A percentile compares a stretch with the other conserved stretches of the same genome.
Evolutionary conservation across 192 early-diverging fungal genomes (phyloP).

Genomic region (Chytriomyces sp.): DNA sequence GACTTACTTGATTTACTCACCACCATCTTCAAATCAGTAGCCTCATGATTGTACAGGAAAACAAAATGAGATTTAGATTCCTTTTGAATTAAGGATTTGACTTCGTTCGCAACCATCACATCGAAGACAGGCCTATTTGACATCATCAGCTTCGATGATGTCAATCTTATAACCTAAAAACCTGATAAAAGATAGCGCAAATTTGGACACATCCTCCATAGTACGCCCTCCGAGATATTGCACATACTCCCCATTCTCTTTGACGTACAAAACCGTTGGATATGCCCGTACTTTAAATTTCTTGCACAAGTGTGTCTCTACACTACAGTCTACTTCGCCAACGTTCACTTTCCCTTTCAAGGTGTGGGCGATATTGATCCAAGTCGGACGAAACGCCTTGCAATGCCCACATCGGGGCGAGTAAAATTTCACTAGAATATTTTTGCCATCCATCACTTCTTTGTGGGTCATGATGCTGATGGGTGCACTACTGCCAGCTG

Average conservation of each 20-base stretch:
- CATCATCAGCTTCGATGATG: neutral
- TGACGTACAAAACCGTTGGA: slow-evolving; percentile 68
- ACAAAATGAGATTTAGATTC: slow-evolving; percentile 38
- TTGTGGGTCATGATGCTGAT: neutral
- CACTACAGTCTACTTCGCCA: slow-evolving; percentile 84
- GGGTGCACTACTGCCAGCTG: neutral
- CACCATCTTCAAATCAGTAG: slow-evolving; percentile 7
- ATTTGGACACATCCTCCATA: slow-evolving; percentile 53
- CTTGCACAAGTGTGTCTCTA: slow-evolving; percentile 59
- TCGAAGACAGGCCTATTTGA: slow-evolving; percentile 48
- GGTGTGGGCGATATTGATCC: slow-evolving; percentile 66
- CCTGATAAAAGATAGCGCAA: slow-evolving; percentile 42
- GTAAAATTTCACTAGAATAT: slow-evolving; percentile 60
- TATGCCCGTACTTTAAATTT: slow-evolving; percentile 76
- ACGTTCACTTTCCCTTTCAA: slow-evolving; percentile 76
- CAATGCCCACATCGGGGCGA: slow-evolving; percentile 92
- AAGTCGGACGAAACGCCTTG: slow-evolving; percentile 78
- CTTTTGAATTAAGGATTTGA: slow-evolving; percentile 20
- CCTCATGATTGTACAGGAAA: slow-evolving; percentile 39
- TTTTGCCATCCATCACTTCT: neutral
- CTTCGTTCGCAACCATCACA: slow-evolving; percentile 31
- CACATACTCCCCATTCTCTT: slow-evolving; percentile 35
- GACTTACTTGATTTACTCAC: slow-evolving; percentile 6
- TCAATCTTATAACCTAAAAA: slow-evolving; percentile 29
- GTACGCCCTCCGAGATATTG: slow-evolving; percentile 54